Evolutionary conservation across 441 rosid genomes (phyloP), one percentile per base, ranked within the genome.

Genomic region (Breynia disticha): DNA sequence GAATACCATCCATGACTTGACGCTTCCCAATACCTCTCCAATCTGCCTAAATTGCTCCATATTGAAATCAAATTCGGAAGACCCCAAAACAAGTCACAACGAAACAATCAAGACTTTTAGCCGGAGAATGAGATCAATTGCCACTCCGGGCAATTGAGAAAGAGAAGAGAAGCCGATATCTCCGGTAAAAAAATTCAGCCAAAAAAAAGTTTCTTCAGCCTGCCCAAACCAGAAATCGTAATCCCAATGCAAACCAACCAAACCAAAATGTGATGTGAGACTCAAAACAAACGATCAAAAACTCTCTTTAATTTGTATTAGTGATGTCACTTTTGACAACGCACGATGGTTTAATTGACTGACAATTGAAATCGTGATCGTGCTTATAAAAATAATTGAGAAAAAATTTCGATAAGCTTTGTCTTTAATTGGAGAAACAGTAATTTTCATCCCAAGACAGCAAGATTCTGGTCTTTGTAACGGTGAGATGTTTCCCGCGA

Each of bases 21-120:
- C 49, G 69, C 96, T 81, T 48, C 99, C 97, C 9, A 87, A 53
- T 51, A 79, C 94, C 78, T 89, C 96, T 13, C 99, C 96, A 6
- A 94, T 75, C 67, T 80, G 90, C 60, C 99, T 76, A 69, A 93
- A 86, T 58, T 83, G 95, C 67, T 93, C 97, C 99, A 86, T 86
- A 14, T 10, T 54, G 43, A 13, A 14, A 14, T 39, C 11, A 8
- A 39, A 8, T 39, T 39, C 9, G 14, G 15, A 39, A 10, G 43
- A 39, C 1, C 43, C 15, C 2, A 8, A 39, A 39, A 39, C 12
- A 14, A 13, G 9, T 39, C 43, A 10, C 43, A 39, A 39, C 11
- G 2, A 9, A 39, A 9, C 43, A 39, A 39, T 4, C 2, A 39
- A 3, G 43, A 39, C 2, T 4, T 2, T 9, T 39, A 2, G 11